A percentile compares a stretch with the other conserved stretches of the same genome.
Conservation (phyloP, 2,329 filamentous ascomycete genomes). For the Alternaria atra region DNA sequence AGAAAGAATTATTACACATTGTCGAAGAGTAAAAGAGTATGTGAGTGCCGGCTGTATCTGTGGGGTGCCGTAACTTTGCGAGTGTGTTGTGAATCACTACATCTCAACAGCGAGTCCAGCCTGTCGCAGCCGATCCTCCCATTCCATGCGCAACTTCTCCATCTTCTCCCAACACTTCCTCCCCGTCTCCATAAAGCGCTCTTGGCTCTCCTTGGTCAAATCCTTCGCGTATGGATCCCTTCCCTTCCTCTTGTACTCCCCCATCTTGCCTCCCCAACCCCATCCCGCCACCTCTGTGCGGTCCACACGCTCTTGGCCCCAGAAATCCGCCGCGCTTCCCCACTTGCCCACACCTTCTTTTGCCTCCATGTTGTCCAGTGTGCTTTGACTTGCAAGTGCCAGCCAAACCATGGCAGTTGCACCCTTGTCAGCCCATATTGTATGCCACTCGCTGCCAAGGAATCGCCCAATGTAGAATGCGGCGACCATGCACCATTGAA, state of each 20-base stretch:
- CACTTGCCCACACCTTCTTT: conserved; percentile 74
- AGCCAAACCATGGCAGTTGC: conserved; percentile 82
- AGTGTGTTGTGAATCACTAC: conserved; percentile 18
- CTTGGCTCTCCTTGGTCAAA: conserved; percentile 67
- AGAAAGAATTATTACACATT: background rate
- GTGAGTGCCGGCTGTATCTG: background rate
- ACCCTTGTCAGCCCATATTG: conserved; percentile 76
- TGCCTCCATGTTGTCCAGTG: conserved; percentile 65
- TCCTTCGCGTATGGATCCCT: conserved; percentile 68
- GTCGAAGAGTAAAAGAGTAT: background rate
- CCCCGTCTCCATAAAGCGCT: conserved; percentile 70
- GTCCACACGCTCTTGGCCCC: conserved; percentile 69
- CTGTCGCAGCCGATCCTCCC: conserved; percentile 59
- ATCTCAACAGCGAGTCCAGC: conserved; percentile 51
- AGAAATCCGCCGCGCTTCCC: conserved; percentile 75
- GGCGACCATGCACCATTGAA: conserved; percentile 74
- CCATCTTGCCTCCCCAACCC: conserved; percentile 70
- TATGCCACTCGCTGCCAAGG: conserved; percentile 90
- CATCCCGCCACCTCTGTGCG: conserved; percentile 87
- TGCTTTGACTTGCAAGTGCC: conserved; percentile 71
- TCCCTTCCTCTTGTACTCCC: conserved; percentile 61
- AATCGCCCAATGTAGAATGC: conserved; percentile 76
- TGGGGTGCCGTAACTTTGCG: background rate
- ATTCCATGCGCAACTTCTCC: conserved; percentile 73
- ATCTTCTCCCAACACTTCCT: conserved; percentile 72